Evolutionary conservation across 2,329 filamentous ascomycete genomes (phyloP).

Genomic region (Aureobasidium namibiae): DNA sequence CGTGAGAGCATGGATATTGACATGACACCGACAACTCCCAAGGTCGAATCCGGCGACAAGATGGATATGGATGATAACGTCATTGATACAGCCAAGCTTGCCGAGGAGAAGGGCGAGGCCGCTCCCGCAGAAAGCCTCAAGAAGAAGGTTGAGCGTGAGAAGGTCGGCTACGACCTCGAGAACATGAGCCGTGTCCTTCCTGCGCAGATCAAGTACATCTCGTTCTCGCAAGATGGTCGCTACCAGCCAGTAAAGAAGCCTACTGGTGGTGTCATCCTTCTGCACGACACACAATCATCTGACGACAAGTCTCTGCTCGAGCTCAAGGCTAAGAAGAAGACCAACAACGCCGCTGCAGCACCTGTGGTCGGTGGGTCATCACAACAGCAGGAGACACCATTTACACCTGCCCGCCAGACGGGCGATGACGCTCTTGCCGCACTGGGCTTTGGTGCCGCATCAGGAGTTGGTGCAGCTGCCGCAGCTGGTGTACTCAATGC

Average conservation of each 20-base stretch:
- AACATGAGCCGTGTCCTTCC: slow-evolving; percentile 96
- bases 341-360: slow-evolving; percentile 37
- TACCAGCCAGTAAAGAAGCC: slow-evolving; percentile 94
- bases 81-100: slow-evolving; percentile 31
- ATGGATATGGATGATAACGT: slow-evolving; percentile 60
- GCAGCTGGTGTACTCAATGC: slow-evolving; percentile 73
- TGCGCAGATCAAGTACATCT: slow-evolving; percentile 89
- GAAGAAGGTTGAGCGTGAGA: slow-evolving; percentile 93
- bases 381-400: slow-evolving; percentile 20
- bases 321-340: slow-evolving; percentile 78
- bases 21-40: slow-evolving; percentile 65
- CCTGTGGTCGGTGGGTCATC: slow-evolving; percentile 32
- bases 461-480: slow-evolving; percentile 24
- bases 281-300: slow-evolving; percentile 72
- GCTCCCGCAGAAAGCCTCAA: slow-evolving; percentile 51
- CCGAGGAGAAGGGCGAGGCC: slow-evolving; percentile 39
- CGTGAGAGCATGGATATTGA: slow-evolving; percentile 86
- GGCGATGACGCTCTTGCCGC: slow-evolving; percentile 43
- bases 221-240: slow-evolving; percentile 70
- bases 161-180: slow-evolving; percentile 88
- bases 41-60: slow-evolving; percentile 60
- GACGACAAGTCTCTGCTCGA: slow-evolving; percentile 77
- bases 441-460: slow-evolving; percentile 14
- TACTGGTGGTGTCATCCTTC: slow-evolving; percentile 86
- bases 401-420: slow-evolving; percentile 19